Conservation (phyloP, 768 basidiomycete species). For the Crucibulum laeve region DNA sequence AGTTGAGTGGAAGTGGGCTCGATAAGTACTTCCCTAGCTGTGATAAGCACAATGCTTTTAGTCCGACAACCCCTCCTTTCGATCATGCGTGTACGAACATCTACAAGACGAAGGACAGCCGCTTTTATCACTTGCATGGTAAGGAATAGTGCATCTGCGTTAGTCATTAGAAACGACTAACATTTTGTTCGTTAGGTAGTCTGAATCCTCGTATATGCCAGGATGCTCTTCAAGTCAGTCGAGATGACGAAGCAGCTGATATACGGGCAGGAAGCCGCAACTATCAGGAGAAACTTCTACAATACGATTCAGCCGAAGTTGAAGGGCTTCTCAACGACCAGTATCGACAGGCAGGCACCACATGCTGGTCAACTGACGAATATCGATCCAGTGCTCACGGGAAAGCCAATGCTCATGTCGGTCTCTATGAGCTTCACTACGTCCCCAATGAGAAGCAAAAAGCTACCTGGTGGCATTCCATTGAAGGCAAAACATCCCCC, state of each 20-base stretch:
- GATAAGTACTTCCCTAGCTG: conserved; percentile 12
- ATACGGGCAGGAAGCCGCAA: too few relatives aligned
- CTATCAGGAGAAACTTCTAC: too few relatives aligned
- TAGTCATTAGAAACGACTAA: too few relatives aligned
- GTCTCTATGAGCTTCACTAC: conserved; percentile 15
- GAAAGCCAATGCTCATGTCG: conserved; percentile 18
- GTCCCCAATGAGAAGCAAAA: conserved; percentile 12
- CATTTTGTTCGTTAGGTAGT: too few relatives aligned
- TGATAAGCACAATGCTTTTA: conserved; percentile 7
- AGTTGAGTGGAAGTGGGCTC: neutral
- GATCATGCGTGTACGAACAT: conserved; percentile 15
- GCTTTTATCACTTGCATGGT: conserved; percentile 21
- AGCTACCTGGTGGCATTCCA: conserved; percentile 13
- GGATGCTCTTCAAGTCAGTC: too few relatives aligned
- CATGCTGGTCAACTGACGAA: conserved; percentile 15
- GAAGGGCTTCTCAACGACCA: conserved; percentile 16
- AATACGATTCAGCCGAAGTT: conserved; percentile 9
- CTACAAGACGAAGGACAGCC: conserved; percentile 18
- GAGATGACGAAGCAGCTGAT: too few relatives aligned
- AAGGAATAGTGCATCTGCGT: too few relatives aligned
- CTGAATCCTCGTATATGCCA: too few relatives aligned
- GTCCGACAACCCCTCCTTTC: neutral
- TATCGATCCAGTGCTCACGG: conserved; percentile 15
- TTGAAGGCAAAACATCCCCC: conserved; percentile 6
- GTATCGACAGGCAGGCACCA: conserved; percentile 18